A percentile compares a stretch with the other conserved stretches of the same genome.
phyloP scores from a whole-genome alignment of 176 grass and related monocot genomes.

The Canna indica region DNA sequence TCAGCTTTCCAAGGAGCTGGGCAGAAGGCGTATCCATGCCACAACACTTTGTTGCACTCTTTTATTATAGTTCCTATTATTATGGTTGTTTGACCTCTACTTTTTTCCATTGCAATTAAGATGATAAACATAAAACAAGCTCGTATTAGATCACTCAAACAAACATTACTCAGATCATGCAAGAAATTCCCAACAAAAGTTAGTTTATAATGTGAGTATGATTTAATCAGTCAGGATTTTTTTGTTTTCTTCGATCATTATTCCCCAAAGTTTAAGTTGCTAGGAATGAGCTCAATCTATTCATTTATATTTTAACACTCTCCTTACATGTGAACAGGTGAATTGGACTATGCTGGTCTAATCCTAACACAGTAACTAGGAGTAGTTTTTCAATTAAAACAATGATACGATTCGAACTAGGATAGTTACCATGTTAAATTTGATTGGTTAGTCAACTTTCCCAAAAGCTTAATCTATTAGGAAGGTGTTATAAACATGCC shows the following conservation, averaged over 20 bases:
- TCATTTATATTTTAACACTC: too few relatives aligned
- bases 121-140: background rate
- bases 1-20: conserved; percentile 74
- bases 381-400: too few relatives aligned
- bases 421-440: too few relatives aligned
- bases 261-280: too few relatives aligned
- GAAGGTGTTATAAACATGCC: too few relatives aligned
- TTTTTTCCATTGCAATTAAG: background rate
- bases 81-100: conserved; percentile 11
- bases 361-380: too few relatives aligned
- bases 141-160: background rate
- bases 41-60: conserved; percentile 10
- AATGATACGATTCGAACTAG: too few relatives aligned
- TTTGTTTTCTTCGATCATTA: background rate
- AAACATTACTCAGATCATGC: background rate
- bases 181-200: background rate
- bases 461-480: too few relatives aligned
- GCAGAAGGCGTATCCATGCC: conserved; percentile 85
- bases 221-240: background rate
- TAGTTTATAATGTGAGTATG: background rate
- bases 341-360: too few relatives aligned
- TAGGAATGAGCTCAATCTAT: too few relatives aligned
- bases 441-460: too few relatives aligned
- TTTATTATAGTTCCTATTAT: conserved; percentile 1
- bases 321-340: too few relatives aligned